Base-by-base conservation (phyloP, 2,329 filamentous ascomycete genomes). In the Aspergillus caelatus region DNA sequence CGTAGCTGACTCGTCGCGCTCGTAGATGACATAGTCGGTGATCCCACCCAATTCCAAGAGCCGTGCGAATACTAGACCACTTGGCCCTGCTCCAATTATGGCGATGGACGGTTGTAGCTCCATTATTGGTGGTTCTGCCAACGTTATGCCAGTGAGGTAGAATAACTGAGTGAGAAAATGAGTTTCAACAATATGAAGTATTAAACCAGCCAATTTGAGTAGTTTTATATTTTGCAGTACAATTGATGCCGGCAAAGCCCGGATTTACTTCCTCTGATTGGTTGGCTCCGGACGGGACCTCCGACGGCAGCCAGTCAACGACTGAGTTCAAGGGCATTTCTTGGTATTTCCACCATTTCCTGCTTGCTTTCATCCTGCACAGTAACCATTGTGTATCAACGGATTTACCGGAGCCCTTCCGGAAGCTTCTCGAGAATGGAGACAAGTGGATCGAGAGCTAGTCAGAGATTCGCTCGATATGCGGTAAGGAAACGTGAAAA, bases 1-100 rank as follows among this genome's bases (percentile, higher is more conserved):
- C 1, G 34, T 39, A 2, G 63, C 57, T 5, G 64, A 66, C 32
- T 57, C 48, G n/a, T 67, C 64, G n/a, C 65, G 62, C 32, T 71
- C 69, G 28, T 66, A 70, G 30, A 71, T 55, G 11, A 71, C 21
- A 50, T 70, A 73, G 43, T 45, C 43, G 53, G 67, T 48, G 39
- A 70, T 62, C 19, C 61, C 60, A 12, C 50, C 62, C 11, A 62
- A 58, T 10, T 69, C 63, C 23, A 70, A 62, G 2, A 70, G 61
- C 12, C 67, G 67, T 14, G 70, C 70, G 23, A 71, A 65, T 34
- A 61, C 59, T 9, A 71, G 62, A 5, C 70, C 70, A 28, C 68
- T 60, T n/a, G 69, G 69, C 0, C 69, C 69, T 6, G 60, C 69
- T 19, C 68, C 68, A 32, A 70, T 65, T 12, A 71, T 70, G 16